These are phyloP conservation scores for Barnettozyma vustinii DNA, from an alignment of 805 yeast species.

Conservation along the genomic window DNA sequence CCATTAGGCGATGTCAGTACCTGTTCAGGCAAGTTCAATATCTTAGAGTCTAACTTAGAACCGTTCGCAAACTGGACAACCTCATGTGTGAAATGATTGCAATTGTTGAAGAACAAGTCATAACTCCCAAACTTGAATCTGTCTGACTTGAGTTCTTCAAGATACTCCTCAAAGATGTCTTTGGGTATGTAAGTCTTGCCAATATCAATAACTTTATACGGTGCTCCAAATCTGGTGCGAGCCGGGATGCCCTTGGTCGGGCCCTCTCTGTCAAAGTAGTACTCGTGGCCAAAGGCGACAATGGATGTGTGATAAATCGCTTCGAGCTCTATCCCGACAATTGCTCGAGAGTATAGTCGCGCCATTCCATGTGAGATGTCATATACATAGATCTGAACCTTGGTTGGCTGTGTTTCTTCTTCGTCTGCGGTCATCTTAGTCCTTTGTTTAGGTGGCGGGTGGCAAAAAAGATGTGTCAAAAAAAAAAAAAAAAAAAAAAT, in stretches of 20 bases:
- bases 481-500: too few species aligned
- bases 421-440: background rate
- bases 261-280: constrained; percentile 58
- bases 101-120: constrained; percentile 57
- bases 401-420: background rate
- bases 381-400: constrained; percentile 37
- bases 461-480: background rate
- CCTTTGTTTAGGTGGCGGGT: background rate
- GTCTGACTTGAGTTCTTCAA: constrained; percentile 43
- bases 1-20: constrained; percentile 49
- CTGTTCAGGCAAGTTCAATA: constrained; percentile 45
- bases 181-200: constrained; percentile 48
- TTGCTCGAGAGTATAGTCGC: constrained; percentile 38
- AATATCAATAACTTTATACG: constrained; percentile 45
- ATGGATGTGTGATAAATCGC: constrained; percentile 67
- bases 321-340: constrained; percentile 49
- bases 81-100: constrained; percentile 62
- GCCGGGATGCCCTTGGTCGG: constrained; percentile 41
- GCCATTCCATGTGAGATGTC: constrained; percentile 64
- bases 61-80: constrained; percentile 54
- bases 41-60: constrained; percentile 46
- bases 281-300: constrained; percentile 48
- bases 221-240: constrained; percentile 52
- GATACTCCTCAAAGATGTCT: constrained; percentile 48
- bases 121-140: constrained; percentile 37